Percentiles rank a stretch among this genome's conserved stretches.
Evolutionary conservation across 495 filamentous ascomycete genomes (phyloP).

Genomic region (Apodospora peruviana): DNA sequence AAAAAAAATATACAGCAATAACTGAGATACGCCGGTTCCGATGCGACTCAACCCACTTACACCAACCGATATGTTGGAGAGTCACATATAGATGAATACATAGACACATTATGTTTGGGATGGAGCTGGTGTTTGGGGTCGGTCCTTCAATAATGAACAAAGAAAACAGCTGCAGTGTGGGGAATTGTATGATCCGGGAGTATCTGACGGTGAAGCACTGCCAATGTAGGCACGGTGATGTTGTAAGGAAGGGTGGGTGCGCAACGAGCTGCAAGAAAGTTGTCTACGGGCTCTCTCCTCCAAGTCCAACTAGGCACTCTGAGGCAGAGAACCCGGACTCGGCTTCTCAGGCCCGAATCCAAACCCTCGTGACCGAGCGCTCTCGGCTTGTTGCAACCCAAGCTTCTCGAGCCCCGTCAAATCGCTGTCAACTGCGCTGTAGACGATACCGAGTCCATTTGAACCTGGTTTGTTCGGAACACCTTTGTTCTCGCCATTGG

Average conservation of each 20-base stretch:
- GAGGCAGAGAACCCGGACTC: conserved; percentile 19
- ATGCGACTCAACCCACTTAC: too few relatives aligned
- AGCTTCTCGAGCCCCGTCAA: conserved; percentile 42
- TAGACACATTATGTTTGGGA: too few relatives aligned
- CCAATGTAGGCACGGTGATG: too few relatives aligned
- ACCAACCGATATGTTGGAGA: too few relatives aligned
- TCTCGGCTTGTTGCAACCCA: conserved; percentile 33
- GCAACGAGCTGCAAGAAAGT: not conserved
- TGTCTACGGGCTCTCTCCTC: not conserved
- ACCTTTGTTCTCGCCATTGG: conserved; percentile 10
- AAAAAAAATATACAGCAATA: too few relatives aligned
- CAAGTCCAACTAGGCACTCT: conserved; percentile 33
- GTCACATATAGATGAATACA: too few relatives aligned
- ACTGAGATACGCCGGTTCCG: too few relatives aligned
- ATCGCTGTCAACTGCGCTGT: conserved; percentile 46
- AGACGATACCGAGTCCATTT: conserved; percentile 45
- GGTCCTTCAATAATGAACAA: too few relatives aligned
- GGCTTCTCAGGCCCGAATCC: conserved; percentile 29
- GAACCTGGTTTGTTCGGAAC: conserved; percentile 9
- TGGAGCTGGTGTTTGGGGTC: too few relatives aligned
- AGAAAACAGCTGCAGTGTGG: too few relatives aligned
- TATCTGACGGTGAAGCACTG: too few relatives aligned
- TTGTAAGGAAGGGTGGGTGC: not conserved
- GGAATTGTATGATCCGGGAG: too few relatives aligned
- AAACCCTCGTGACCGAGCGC: conserved; percentile 26